phyloP scores from a whole-genome alignment of 2,329 filamentous ascomycete genomes.

The Rhinocladiella mackenziei region DNA sequence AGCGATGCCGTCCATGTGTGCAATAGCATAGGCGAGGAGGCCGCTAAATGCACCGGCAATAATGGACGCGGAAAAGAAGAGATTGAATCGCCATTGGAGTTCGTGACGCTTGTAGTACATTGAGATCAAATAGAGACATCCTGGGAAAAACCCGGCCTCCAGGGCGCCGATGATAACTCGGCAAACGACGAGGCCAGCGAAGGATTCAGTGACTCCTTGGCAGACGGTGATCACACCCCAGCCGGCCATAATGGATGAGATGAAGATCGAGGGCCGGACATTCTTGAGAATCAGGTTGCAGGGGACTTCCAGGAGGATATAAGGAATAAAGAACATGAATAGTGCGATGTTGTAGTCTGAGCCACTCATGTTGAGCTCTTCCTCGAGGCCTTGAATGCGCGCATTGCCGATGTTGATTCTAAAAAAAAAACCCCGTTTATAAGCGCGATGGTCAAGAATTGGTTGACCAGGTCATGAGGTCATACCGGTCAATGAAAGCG shows the following conservation, averaged over 20 bases:
- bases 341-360: slow-evolving; percentile 36
- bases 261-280: slow-evolving; percentile 26
- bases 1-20: slow-evolving; percentile 47
- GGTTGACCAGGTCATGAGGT: neutral
- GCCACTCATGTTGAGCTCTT: slow-evolving; percentile 43
- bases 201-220: slow-evolving; percentile 34
- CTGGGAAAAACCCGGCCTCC: slow-evolving; percentile 40
- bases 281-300: slow-evolving; percentile 45
- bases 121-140: slow-evolving; percentile 29
- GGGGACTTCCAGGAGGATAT: slow-evolving; percentile 38
- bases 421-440: neutral
- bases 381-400: slow-evolving; percentile 43
- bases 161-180: slow-evolving; percentile 34
- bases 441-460: neutral
- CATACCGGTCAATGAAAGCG: slow-evolving; percentile 37
- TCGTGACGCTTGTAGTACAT: slow-evolving; percentile 37
- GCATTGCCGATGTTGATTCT: slow-evolving; percentile 50
- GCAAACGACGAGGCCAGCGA: slow-evolving; percentile 32
- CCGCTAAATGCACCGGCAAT: slow-evolving; percentile 44
- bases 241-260: slow-evolving; percentile 23
- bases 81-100: slow-evolving; percentile 38
- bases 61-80: slow-evolving; percentile 37
- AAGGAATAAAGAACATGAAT: slow-evolving; percentile 27
- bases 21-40: slow-evolving; percentile 50
- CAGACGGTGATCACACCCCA: slow-evolving; percentile 41